These are phyloP conservation scores for Triadica sebifera DNA, from an alignment of 345 rosid species.

Conservation along the genomic window DNA sequence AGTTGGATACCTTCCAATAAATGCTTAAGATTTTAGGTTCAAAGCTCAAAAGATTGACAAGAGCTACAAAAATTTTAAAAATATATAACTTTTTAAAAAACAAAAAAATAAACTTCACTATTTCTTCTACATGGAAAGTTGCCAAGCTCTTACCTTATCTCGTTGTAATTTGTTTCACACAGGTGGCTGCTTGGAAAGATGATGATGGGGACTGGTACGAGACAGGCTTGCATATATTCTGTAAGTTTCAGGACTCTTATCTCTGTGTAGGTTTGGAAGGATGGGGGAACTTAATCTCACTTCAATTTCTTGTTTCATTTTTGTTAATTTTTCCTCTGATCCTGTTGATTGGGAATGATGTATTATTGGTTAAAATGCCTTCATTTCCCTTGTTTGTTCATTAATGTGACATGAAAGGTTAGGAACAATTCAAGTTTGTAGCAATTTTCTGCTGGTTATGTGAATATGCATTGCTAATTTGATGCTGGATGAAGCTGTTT, in stretches of 20 bases:
- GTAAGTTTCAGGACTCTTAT: constrained; percentile 45
- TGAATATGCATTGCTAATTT: constrained; percentile 2
- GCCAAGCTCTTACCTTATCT: background rate
- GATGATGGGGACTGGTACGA: constrained; percentile 94
- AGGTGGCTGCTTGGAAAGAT: constrained; percentile 98
- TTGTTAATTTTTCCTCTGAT: background rate
- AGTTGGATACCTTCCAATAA: background rate
- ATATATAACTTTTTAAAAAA: background rate
- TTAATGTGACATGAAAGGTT: background rate
- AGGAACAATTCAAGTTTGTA: background rate
- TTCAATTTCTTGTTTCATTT: constrained; percentile 3
- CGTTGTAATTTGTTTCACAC: background rate
- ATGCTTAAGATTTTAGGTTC: background rate
- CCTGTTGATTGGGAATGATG: background rate
- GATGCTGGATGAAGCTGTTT: constrained; percentile 2
- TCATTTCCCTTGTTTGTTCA: background rate
- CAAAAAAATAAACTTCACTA: background rate
- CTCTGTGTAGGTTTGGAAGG: background rate
- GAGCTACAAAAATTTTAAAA: background rate
- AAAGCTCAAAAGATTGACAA: background rate
- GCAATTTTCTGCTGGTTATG: background rate
- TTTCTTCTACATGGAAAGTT: background rate
- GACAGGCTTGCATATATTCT: constrained; percentile 91
- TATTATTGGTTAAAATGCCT: background rate
- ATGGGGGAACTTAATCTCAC: background rate